Evolutionary conservation across 768 basidiomycete species (phyloP), one percentile per base, ranked within the genome.

Genomic region (Hortiboletus campestris): DNA sequence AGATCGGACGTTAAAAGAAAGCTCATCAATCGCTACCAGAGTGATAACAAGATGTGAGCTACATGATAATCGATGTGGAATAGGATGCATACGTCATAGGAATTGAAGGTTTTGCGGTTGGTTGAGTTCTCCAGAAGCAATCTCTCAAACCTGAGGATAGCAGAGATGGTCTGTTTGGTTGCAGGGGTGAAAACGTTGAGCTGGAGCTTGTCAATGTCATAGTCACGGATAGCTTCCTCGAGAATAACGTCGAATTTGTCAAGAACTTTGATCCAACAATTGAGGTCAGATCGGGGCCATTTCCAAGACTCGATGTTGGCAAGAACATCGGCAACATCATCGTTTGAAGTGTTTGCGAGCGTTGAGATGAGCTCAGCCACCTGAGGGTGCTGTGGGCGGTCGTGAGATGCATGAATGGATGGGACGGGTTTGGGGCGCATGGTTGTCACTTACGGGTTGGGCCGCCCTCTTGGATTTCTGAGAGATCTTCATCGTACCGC

Each of bases 41-140:
- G 58, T 53, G 44, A 47, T 20, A 50, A 43, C 35, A 55, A 32
- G 20, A 43, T 20, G 38, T 65, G 34, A 60, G 51, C 17, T 39
- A 45, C 47, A 47, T 32, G 22, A 22, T 11, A 44, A 1, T 46
- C 6, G 11, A 22, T 10, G 22, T 28, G 22, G 40, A 59, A 43
- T 51, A 50, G n/a, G 34, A 43, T 39, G 77, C 94, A 74, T 74
- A 98, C 96, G 70, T 99, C 97, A 73, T 97, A 99, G 5, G 94
- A 96, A 57, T 84, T 86, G 74, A 88, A 99, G 55, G 94, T 90
- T 77, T 98, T 98, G 66, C 97, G 80, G 70, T 96, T 98, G 39
- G 97, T 99, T 45, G 94, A 96, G 71, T 98, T 97, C 75, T 98
- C 97, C 65, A 99, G 78, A 49, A 99, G 75, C 38, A 98, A 74